Evolutionary conservation across 2,329 filamentous ascomycete genomes (phyloP).

Genomic region (Ceratocystis smalleyi): DNA sequence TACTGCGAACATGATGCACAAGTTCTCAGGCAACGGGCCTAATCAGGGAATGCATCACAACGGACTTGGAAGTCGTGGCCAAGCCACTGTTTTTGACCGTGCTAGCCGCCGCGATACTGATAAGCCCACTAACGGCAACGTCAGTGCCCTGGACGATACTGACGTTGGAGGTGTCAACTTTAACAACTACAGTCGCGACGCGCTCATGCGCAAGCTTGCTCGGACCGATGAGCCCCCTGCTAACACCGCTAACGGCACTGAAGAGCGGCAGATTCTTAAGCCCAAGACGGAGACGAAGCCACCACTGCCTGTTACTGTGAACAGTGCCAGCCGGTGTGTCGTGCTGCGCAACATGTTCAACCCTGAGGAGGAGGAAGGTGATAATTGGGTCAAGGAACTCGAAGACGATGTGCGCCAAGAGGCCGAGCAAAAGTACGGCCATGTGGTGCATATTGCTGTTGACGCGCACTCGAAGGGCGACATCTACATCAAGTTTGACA

Average conservation of each 20-base stretch:
- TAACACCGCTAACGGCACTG: slow-evolving; percentile 34
- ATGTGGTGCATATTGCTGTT: slow-evolving; percentile 91
- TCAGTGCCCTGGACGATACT: slow-evolving; percentile 90
- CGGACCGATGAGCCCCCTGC: slow-evolving; percentile 70
- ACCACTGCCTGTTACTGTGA: slow-evolving; percentile 68
- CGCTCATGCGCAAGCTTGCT: slow-evolving; percentile 96
- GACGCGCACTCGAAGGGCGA: slow-evolving; percentile 90
- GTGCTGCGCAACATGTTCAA: slow-evolving; percentile 94
- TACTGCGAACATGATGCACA: slow-evolving; percentile 80
- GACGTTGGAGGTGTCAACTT: slow-evolving; percentile 98
- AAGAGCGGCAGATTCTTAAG: slow-evolving; percentile 57
- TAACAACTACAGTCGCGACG: slow-evolving; percentile 97
- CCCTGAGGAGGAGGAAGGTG: slow-evolving; percentile 74
- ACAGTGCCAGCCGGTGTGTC: slow-evolving; percentile 85
- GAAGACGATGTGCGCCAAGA: slow-evolving; percentile 87
- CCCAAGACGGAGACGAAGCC: slow-evolving; percentile 67
- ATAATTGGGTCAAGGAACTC: slow-evolving; percentile 80
- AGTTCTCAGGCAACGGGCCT: slow-evolving; percentile 58
- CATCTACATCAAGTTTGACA: slow-evolving; percentile 97
- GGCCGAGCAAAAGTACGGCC: slow-evolving; percentile 89
- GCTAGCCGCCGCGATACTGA: slow-evolving; percentile 89
- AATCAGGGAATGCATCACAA: slow-evolving; percentile 72
- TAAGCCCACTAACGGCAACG: slow-evolving; percentile 50
- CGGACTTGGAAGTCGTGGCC: slow-evolving; percentile 72
- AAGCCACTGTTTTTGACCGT: slow-evolving; percentile 51